Conservation (phyloP, 345 rosid genomes). For the Camelina hispida region DNA sequence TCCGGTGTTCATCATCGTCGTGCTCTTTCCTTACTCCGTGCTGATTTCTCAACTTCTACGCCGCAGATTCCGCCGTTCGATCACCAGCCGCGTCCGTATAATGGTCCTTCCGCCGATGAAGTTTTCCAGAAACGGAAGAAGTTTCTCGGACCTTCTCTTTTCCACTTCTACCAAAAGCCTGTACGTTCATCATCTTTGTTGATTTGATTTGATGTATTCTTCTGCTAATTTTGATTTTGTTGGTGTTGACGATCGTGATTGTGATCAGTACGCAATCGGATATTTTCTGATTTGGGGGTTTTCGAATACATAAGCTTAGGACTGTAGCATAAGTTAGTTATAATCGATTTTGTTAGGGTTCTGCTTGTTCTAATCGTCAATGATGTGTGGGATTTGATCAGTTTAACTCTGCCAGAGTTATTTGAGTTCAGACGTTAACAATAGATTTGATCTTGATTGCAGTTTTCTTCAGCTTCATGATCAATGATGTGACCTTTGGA, state of each 20-base stretch:
- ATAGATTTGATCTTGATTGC: not conserved
- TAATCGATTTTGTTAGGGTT: not conserved
- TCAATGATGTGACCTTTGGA: not conserved
- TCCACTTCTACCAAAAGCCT: conserved; percentile 85
- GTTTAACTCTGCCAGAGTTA: not conserved
- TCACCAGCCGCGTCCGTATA: conserved; percentile 70
- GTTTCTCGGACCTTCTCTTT: conserved; percentile 89
- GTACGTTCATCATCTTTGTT: conserved; percentile 50
- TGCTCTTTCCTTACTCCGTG: conserved; percentile 22
- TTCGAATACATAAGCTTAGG: not conserved
- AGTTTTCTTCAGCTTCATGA: not conserved
- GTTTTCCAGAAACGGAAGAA: conserved; percentile 75
- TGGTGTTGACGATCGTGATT: not conserved
- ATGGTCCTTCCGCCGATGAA: conserved; percentile 74
- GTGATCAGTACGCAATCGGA: not conserved
- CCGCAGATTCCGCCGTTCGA: conserved; percentile 79
- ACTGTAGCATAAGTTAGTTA: not conserved
- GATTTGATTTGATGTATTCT: conserved; percentile 5
- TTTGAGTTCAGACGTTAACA: too few species aligned
- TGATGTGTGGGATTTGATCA: conserved; percentile 4
- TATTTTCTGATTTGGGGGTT: not conserved
- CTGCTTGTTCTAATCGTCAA: not conserved
- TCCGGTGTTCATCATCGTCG: conserved; percentile 8
- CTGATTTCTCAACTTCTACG: conserved; percentile 41
- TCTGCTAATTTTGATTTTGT: not conserved